phyloP scores from a whole-genome alignment of 2,329 filamentous ascomycete species.

The Neofusicoccum laricinum region DNA sequence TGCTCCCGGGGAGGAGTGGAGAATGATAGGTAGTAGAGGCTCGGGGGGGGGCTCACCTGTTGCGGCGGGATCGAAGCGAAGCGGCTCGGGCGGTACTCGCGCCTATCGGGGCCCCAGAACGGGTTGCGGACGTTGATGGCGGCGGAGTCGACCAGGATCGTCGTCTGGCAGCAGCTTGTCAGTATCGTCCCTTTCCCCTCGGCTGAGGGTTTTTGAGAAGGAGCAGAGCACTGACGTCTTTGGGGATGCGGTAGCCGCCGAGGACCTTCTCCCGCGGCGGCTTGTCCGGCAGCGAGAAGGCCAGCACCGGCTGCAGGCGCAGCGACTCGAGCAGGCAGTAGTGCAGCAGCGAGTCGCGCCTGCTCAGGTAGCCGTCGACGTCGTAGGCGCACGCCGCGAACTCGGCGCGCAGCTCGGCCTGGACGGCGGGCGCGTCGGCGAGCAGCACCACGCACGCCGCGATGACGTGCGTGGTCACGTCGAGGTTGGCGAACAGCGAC shows the following conservation, averaged over 20 bases:
- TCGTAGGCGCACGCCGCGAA: not conserved
- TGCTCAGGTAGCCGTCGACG: not conserved
- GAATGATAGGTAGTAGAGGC: no score
- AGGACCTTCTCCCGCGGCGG: slow-evolving; percentile 6
- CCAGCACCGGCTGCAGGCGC: slow-evolving; percentile 14
- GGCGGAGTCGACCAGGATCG: slow-evolving; percentile 12
- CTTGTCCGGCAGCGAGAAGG: slow-evolving; percentile 11
- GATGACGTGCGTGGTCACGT: slow-evolving; percentile 15
- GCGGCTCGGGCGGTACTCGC: slow-evolving; percentile 4
- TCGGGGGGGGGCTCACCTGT: not conserved
- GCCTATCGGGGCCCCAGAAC: slow-evolving; percentile 15
- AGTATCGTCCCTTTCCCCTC: not conserved
- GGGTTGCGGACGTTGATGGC: slow-evolving; percentile 17
- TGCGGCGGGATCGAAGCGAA: slow-evolving; percentile 6
- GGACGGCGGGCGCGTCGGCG: slow-evolving; percentile 8
- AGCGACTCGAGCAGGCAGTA: slow-evolving; percentile 15
- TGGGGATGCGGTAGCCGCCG: slow-evolving; percentile 7
- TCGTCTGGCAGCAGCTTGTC: not conserved
- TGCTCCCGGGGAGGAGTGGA: no score
- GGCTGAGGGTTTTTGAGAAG: not conserved
- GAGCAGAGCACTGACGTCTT: not conserved
- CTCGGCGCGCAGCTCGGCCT: slow-evolving; percentile 10
- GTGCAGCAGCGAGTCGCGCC: slow-evolving; percentile 12
- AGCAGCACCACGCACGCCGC: slow-evolving; percentile 6
- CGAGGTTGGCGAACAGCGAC: slow-evolving; percentile 14